Evolutionary conservation across 208 protist genomes (phyloP), one percentile per base, ranked within the genome.

Genomic region (Crithidia acanthocephali): DNA sequence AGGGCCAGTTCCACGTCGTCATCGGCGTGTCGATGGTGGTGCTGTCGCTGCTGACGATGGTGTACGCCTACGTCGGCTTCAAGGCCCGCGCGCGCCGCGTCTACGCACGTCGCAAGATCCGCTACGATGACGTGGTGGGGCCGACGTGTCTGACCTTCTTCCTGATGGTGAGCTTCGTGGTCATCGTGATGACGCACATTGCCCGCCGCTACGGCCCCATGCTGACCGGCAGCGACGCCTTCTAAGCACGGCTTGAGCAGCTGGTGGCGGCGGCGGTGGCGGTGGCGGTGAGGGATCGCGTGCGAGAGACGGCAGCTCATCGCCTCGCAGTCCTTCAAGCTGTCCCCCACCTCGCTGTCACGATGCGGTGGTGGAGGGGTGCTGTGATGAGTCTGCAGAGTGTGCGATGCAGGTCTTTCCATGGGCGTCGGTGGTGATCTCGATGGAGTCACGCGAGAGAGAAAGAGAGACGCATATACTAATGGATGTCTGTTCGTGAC

Each of bases 41-140:
- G 13, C 20, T 90, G 23, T 73, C 88, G 32, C 63, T 94, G 25
- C 42, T 86, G n/a, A 92, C 78, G 25, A 65, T 94, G 27, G 27
- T 66, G 37, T 96, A 96, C 70, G 88, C 91, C 27, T 93, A 88
- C 57, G 62, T 91, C 11, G 79, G 74, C 33, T 94, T 92, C 80
- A 86, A 90, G 60, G 86, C 88, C 22, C 81, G 91, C 30, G 66
- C 88, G 18, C 80, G 84, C 4, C 88, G 91, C 30, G 91, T 96
- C 18, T 96, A 96, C 60, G 91, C 88, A 11, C 77, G 88, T 4
- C 83, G 85, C 44, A 96, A 96, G 79, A 91, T 96, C 28, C 91
- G 91, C 55, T 96, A 85, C 62, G 91, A 96, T 61, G 88, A 94
- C 48, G 68, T 79, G 20, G 66, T 70, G 20, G 88, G 86, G 5